These are phyloP conservation scores for Neofusicoccum parvum DNA, from an alignment of 2,329 filamentous ascomycete genomes.

Conservation along the genomic window DNA sequence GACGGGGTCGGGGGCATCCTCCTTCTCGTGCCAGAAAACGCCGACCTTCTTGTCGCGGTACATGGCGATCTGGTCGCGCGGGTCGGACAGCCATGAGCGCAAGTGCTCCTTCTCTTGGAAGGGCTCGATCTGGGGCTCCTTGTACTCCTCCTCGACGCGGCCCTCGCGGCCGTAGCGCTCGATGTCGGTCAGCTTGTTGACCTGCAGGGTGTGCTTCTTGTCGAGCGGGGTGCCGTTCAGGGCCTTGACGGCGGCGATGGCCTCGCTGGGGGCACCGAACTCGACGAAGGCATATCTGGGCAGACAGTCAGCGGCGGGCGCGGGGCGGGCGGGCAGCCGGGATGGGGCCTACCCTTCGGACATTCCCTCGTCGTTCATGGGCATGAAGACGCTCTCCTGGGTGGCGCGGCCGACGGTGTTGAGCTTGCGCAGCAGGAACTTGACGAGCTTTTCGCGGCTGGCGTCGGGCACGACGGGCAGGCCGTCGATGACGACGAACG, in stretches of 20 bases:
- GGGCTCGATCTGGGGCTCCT: conserved; percentile 75
- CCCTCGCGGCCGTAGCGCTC: conserved; percentile 95
- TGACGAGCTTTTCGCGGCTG: conserved; percentile 90
- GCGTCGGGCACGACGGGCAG: conserved; percentile 87
- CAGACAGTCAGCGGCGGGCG: conserved; percentile 12
- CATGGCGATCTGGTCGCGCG: conserved; percentile 94
- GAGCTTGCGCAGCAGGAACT: conserved; percentile 93
- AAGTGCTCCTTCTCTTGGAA: conserved; percentile 94
- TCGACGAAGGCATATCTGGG: conserved; percentile 93
- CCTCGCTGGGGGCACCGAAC: conserved; percentile 88
- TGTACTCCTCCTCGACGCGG: conserved; percentile 88
- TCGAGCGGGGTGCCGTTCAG: conserved; percentile 87
- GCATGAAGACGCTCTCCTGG: conserved; percentile 92
- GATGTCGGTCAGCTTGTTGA: conserved; percentile 98
- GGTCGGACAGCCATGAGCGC: conserved; percentile 87
- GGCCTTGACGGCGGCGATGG: conserved; percentile 82
- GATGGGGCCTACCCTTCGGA: conserved; percentile 71
- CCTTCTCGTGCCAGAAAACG: conserved; percentile 98
- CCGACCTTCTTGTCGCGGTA: conserved; percentile 90
- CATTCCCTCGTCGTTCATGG: conserved; percentile 81
- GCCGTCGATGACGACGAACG: conserved; percentile 94
- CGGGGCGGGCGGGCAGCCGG: neutral
- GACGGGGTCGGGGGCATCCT: conserved; percentile 81
- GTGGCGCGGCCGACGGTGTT: conserved; percentile 80
- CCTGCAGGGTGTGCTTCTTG: conserved; percentile 91